Percentiles rank a stretch among this genome's conserved stretches.
These are phyloP conservation scores for Boletus bicolor DNA, from an alignment of 768 basidiomycete species.

Conservation along the genomic window DNA sequence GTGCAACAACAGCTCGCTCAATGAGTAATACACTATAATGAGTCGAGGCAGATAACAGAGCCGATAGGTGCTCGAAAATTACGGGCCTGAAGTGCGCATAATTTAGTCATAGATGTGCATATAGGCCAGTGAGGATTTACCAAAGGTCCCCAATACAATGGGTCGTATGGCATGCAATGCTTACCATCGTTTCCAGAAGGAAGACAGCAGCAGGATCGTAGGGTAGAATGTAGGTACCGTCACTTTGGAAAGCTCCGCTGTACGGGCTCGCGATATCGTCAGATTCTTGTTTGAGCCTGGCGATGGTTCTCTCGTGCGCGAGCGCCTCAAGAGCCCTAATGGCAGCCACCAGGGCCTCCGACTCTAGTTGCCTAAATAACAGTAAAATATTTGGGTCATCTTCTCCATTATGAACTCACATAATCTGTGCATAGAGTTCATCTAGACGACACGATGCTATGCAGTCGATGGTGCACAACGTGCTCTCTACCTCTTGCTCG, in stretches of 20 bases:
- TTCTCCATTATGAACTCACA: conserved; percentile 50
- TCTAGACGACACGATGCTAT: conserved; percentile 91
- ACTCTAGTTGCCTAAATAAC: conserved; percentile 64
- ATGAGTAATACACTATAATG: conserved; percentile 90
- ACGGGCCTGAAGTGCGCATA: conserved; percentile 65
- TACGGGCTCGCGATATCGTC: conserved; percentile 50
- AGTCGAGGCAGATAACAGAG: conserved; percentile 68
- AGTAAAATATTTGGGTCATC: conserved; percentile 6
- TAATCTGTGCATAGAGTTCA: conserved; percentile 90
- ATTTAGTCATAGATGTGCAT: neutral
- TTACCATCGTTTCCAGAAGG: conserved; percentile 92
- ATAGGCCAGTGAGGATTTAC: conserved; percentile 40
- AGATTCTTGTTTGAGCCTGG: conserved; percentile 64
- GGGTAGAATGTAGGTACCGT: conserved; percentile 56
- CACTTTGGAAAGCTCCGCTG: conserved; percentile 35
- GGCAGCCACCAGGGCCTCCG: conserved; percentile 78
- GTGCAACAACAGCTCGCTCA: conserved; percentile 88
- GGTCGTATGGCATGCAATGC: conserved; percentile 74
- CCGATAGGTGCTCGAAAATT: conserved; percentile 89
- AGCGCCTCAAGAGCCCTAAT: conserved; percentile 85
- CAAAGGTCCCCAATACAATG: conserved; percentile 86
- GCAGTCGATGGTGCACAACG: conserved; percentile 92
- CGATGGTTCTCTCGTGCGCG: conserved; percentile 86
- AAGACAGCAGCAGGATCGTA: conserved; percentile 97
- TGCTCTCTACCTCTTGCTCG: conserved; percentile 88